Conservation (phyloP, 164 flowering plant genomes). For the Santalum album region DNA sequence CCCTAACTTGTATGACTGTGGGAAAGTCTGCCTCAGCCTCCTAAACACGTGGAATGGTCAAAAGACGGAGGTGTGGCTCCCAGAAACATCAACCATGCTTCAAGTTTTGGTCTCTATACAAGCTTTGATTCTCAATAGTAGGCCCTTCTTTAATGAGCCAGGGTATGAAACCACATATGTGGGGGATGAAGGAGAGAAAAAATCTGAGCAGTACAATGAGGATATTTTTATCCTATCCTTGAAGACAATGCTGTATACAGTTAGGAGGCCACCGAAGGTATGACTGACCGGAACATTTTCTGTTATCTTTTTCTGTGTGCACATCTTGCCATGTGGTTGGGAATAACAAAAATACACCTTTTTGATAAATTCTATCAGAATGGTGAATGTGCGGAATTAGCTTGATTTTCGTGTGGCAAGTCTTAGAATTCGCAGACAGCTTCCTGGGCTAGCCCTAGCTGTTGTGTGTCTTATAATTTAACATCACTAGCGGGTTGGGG, state of each 20-base stretch:
- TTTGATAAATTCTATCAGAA: no score
- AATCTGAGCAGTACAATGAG: background rate
- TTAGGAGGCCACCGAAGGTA: background rate
- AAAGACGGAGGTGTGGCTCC: background rate
- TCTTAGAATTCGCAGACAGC: no score
- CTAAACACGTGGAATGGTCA: conserved; percentile 1
- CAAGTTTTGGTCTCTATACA: conserved; percentile 2
- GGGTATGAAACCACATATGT: background rate
- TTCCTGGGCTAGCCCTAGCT: no score
- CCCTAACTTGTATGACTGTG: background rate
- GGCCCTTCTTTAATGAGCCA: background rate
- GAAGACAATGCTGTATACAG: background rate
- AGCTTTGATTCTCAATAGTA: background rate
- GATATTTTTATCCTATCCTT: background rate
- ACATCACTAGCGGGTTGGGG: no score
- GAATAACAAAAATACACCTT: no score
- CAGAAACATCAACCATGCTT: background rate
- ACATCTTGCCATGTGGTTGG: no score
- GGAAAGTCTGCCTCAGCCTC: conserved; percentile 3
- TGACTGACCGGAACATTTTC: background rate
- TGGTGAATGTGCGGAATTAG: no score
- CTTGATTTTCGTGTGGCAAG: no score
- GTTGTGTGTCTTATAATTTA: no score
- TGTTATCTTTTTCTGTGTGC: background rate
- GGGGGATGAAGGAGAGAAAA: background rate